Evolutionary conservation across 2,329 filamentous ascomycete genomes (phyloP).

Genomic region (Fulvia fulva): DNA sequence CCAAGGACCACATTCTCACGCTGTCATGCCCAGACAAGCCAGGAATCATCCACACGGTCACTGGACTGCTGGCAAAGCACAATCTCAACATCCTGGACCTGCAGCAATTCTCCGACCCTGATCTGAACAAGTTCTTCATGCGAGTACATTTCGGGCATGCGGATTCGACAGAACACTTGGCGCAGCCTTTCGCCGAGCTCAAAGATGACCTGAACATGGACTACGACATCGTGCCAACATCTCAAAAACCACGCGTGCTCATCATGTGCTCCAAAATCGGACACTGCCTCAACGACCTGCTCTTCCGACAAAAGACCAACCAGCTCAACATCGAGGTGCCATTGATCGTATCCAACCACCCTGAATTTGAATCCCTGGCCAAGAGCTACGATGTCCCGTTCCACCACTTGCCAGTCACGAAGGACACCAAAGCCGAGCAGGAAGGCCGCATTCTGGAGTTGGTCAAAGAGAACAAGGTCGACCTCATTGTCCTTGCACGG

Average conservation of each 20-base stretch:
- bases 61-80: constrained; percentile 68
- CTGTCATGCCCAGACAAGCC: constrained; percentile 80
- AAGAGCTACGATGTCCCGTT: constrained; percentile 73
- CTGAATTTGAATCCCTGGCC: constrained; percentile 66
- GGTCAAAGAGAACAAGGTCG: constrained; percentile 64
- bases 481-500: constrained; percentile 74
- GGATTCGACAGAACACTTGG: constrained; percentile 47
- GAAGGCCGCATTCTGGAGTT: constrained; percentile 68
- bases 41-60: constrained; percentile 81
- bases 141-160: constrained; percentile 73
- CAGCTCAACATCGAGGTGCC: constrained; percentile 73
- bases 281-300: constrained; percentile 77
- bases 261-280: constrained; percentile 91
- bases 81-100: constrained; percentile 78
- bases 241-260: constrained; percentile 68
- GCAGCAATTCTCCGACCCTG: constrained; percentile 77
- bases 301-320: constrained; percentile 71
- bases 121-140: constrained; percentile 79
- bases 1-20: constrained; percentile 65
- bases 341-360: constrained; percentile 77
- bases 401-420: constrained; percentile 73
- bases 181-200: constrained; percentile 56
- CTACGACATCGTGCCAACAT: constrained; percentile 65
- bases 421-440: constrained; percentile 72
- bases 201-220: constrained; percentile 63